Evolutionary conservation across 345 rosid genomes (phyloP), one percentile per base, ranked within the genome.

Genomic region (Fremontodendron californicum): DNA sequence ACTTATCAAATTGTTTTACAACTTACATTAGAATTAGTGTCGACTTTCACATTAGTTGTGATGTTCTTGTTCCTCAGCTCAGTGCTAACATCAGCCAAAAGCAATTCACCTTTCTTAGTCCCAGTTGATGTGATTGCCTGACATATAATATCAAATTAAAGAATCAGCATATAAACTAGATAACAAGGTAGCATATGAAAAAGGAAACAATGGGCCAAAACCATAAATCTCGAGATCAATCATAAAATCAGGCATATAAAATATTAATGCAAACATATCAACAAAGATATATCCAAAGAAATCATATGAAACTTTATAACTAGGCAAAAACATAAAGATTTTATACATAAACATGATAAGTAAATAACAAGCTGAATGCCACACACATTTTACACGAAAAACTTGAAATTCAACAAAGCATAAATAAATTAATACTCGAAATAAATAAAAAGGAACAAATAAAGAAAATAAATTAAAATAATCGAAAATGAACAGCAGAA

Each of bases 1-100:
- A 11, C 31, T 40, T 21, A 11, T 21, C 48, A 9, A 66, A 21
- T 23, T 40, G 71, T 21, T n/a, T 11, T 7, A 8, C 33, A 52
- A 80, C 98, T 83, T 82, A 91, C 97, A 60, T 92, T 91, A 63
- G 97, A 93, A 55, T 79, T 89, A 1, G 96, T 87, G 83, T 91
- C 91, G 4, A 93, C 96, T 89, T 96, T 93, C 83, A 96, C 78
- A 77, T 96, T 97, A 81, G 94, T 83, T 10, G 96, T 93, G 82
- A 91, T 55, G 74, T 93, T 96, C 87, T 89, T 96, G 90, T 90
- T 93, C 91, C 87, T 96, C 85, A 93, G 86, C 88, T 90, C 97
- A 39, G 97, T 91, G 71, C 79, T 82, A 42, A 96, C 88, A 87
- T 96, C 99, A 75, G 93, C 98, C 25, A 90, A 74, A 78, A 96